Conservation (phyloP, 1,284 basidiomycete genomes). For the Cystobasidiaceae sp. region DNA sequence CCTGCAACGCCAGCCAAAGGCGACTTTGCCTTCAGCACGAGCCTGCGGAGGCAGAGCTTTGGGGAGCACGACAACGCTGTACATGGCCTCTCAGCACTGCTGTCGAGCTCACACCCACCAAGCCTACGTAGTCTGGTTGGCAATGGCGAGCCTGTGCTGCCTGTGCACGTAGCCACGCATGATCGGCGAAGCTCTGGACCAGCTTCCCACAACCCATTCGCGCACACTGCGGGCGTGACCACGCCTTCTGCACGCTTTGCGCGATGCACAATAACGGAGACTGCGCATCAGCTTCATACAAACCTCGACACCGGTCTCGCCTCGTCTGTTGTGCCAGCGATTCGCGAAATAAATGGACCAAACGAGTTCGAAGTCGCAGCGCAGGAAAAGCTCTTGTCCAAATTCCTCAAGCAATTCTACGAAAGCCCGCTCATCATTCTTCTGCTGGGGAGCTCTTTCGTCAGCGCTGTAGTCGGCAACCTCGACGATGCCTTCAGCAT, state of each 20-base stretch:
- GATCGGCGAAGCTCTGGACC: conserved; percentile 4
- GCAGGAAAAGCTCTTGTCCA: conserved; percentile 71
- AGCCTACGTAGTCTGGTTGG: conserved; percentile 3
- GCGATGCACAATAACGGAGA: conserved; percentile 21
- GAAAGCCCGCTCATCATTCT: conserved; percentile 88
- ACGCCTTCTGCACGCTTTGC: conserved; percentile 32
- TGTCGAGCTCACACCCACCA: neutral
- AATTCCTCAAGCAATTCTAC: conserved; percentile 88
- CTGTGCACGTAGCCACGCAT: neutral
- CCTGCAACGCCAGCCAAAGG: conserved; percentile 6
- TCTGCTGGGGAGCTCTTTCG: conserved; percentile 75
- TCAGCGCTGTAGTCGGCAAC: conserved; percentile 87
- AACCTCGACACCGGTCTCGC: conserved; percentile 55
- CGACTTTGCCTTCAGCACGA: conserved; percentile 31
- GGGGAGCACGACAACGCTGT: conserved; percentile 17
- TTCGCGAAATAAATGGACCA: conserved; percentile 69
- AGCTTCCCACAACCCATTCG: conserved; percentile 23
- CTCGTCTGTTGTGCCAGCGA: conserved; percentile 58
- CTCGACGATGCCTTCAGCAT: conserved; percentile 91
- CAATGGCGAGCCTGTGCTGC: neutral
- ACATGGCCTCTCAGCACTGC: neutral
- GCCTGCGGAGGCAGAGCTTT: conserved; percentile 23
- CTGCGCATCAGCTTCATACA: conserved; percentile 23
- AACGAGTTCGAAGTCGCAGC: conserved; percentile 90
- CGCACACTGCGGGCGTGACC: conserved; percentile 25